phyloP scores from a whole-genome alignment of 2,329 filamentous ascomycete species.

The Aspergillus sp. region DNA sequence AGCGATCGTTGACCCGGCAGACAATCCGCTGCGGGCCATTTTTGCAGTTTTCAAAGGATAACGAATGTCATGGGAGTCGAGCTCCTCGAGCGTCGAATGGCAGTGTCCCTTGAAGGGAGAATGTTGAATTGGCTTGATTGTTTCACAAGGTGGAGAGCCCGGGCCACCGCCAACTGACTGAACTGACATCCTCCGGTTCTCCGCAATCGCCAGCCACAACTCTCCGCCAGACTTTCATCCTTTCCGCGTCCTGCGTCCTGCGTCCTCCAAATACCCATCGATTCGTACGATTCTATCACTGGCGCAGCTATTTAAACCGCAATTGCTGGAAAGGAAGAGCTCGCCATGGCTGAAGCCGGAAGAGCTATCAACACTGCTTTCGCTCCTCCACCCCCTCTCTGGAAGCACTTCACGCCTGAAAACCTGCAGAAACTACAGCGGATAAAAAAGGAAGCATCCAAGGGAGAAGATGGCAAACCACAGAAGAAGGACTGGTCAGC shows the following conservation, averaged over 20 bases:
- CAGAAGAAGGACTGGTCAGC: slow-evolving; percentile 35
- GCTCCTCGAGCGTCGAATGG: slow-evolving; percentile 2
- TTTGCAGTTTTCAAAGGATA: slow-evolving; percentile 4
- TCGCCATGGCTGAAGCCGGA: slow-evolving; percentile 60
- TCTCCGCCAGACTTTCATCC: neutral
- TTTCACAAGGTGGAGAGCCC: slow-evolving; percentile 12
- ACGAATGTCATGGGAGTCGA: slow-evolving; percentile 11
- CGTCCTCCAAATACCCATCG: neutral
- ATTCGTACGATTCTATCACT: neutral
- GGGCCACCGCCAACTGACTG: slow-evolving; percentile 14
- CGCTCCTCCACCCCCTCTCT: slow-evolving; percentile 86
- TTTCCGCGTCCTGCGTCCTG: neutral
- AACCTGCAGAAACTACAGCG: slow-evolving; percentile 64
- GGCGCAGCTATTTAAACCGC: neutral
- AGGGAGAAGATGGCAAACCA: slow-evolving; percentile 28
- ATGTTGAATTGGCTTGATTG: neutral
- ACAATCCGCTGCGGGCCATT: slow-evolving; percentile 31
- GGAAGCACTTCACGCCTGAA: slow-evolving; percentile 78
- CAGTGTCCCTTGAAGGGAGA: too few relatives aligned
- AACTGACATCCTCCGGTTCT: slow-evolving; percentile 10
- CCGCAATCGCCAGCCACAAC: slow-evolving; percentile 11
- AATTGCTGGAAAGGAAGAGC: neutral
- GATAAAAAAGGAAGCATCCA: slow-evolving; percentile 44
- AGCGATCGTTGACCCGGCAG: slow-evolving; percentile 24
- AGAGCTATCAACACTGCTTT: slow-evolving; percentile 62